phyloP scores from a whole-genome alignment of 345 rosid species.

The Eutrema yunnanense region DNA sequence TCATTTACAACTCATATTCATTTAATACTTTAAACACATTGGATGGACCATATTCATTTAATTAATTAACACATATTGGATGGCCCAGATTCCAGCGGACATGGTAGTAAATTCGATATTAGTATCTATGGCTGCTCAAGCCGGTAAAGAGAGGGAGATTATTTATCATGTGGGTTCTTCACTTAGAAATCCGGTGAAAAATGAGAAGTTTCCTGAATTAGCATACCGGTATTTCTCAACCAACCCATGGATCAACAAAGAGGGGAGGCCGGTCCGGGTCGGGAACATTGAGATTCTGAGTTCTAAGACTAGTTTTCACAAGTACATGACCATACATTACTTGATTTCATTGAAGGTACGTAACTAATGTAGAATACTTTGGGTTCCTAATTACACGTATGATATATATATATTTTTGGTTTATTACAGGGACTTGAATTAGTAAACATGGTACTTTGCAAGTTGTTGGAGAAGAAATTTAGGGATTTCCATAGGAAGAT shows the following conservation, averaged over 20 bases:
- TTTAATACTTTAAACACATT: too few relatives aligned
- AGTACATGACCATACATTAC: conserved; percentile 69
- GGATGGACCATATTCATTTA: too few relatives aligned
- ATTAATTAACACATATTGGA: background rate
- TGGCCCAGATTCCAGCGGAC: conserved; percentile 67
- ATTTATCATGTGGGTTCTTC: conserved; percentile 87
- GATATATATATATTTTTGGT: background rate
- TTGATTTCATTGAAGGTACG: conserved; percentile 53
- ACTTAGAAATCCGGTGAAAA: conserved; percentile 41
- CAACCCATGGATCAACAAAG: conserved; percentile 78
- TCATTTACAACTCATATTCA: background rate
- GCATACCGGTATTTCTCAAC: conserved; percentile 45
- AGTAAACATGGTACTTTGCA: conserved; percentile 18
- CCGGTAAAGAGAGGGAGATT: conserved; percentile 14
- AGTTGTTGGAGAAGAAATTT: conserved; percentile 3
- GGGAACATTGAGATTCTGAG: conserved; percentile 35
- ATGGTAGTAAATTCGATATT: conserved; percentile 76
- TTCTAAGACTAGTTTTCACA: conserved; percentile 69
- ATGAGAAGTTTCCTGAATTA: conserved; percentile 34
- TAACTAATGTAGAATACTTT: background rate
- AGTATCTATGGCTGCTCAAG: conserved; percentile 50
- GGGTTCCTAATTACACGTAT: background rate
- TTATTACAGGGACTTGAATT: conserved; percentile 23
- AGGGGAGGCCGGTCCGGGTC: conserved; percentile 63
- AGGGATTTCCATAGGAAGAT: conserved; percentile 2